Evolutionary conservation across 2,329 filamentous ascomycete genomes (phyloP).

Genomic region (Neofusicoccum ribis): DNA sequence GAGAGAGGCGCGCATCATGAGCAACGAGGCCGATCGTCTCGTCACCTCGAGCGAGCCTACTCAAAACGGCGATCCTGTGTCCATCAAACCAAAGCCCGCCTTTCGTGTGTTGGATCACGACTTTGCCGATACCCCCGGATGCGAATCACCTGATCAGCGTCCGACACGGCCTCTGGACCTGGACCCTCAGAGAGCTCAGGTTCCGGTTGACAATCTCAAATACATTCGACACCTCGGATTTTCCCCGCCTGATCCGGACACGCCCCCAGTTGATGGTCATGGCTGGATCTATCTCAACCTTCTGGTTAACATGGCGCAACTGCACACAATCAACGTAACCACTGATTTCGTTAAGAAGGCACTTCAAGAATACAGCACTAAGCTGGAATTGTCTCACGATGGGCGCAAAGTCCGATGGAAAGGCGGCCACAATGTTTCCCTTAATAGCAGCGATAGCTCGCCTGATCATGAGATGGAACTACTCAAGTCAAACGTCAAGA

Average conservation of each 20-base stretch:
- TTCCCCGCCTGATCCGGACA: slow-evolving; percentile 55
- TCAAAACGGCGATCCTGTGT: background rate
- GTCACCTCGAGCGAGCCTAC: background rate
- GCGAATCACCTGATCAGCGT: slow-evolving; percentile 63
- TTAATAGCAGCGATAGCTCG: slow-evolving; percentile 63
- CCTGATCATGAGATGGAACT: slow-evolving; percentile 26
- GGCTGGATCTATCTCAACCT: slow-evolving; percentile 85
- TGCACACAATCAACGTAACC: slow-evolving; percentile 83
- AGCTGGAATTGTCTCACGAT: slow-evolving; percentile 75
- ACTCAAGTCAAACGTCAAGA: background rate
- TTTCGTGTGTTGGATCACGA: background rate
- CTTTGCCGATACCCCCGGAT: background rate
- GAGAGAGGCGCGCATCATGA: slow-evolving; percentile 50
- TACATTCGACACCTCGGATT: slow-evolving; percentile 76
- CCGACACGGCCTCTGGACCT: slow-evolving; percentile 75
- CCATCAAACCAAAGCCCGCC: background rate
- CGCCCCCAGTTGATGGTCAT: slow-evolving; percentile 55
- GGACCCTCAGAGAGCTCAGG: slow-evolving; percentile 74
- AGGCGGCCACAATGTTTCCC: slow-evolving; percentile 66
- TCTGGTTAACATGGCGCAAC: slow-evolving; percentile 76
- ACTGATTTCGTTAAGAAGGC: slow-evolving; percentile 74
- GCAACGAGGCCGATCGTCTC: background rate
- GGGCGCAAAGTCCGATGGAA: slow-evolving; percentile 80
- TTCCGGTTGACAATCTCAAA: slow-evolving; percentile 74
- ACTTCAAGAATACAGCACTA: slow-evolving; percentile 67